A percentile compares a stretch with the other conserved stretches of the same genome.
phyloP scores from a whole-genome alignment of 106 monocot genomes.

The Hemerocallis citrina region DNA sequence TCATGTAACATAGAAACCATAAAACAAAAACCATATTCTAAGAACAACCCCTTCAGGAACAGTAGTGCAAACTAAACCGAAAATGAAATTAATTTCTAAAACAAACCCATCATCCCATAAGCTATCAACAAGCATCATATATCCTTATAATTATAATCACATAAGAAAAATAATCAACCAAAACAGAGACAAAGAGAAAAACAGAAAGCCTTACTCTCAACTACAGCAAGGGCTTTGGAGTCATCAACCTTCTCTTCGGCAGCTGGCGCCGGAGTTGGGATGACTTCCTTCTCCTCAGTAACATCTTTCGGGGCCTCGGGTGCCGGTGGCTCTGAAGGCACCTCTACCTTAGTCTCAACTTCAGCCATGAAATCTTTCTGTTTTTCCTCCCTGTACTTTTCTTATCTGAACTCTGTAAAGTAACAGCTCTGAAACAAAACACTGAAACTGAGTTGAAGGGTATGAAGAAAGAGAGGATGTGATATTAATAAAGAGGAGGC shows the following conservation, averaged over 20 bases:
- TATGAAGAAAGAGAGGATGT: neutral
- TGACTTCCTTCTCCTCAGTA: slow-evolving; percentile 35
- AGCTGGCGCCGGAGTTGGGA: slow-evolving; percentile 16
- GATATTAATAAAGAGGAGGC: slow-evolving; percentile 2
- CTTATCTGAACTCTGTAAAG: too few species aligned
- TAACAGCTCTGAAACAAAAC: neutral
- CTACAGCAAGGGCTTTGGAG: slow-evolving; percentile 29
- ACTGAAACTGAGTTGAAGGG: neutral
- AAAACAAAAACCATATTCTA: too few species aligned
- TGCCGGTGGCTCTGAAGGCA: slow-evolving; percentile 10
- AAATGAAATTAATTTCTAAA: too few species aligned
- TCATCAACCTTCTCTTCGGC: slow-evolving; percentile 36
- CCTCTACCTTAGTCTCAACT: slow-evolving; percentile 15
- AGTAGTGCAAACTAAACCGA: too few species aligned
- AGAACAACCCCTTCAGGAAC: too few species aligned
- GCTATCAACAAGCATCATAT: too few species aligned
- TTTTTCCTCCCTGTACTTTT: neutral
- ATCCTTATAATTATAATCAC: too few species aligned
- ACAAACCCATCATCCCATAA: too few species aligned
- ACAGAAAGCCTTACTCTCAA: slow-evolving; percentile 32
- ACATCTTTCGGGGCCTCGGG: slow-evolving; percentile 20
- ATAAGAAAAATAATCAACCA: neutral
- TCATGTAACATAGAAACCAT: too few species aligned
- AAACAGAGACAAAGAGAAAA: neutral
- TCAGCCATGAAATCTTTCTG: neutral